Evolutionary conservation across 352 stramenopile species (phyloP), one percentile per base, ranked within the genome.

Genomic region (Phytophthora tubulina): DNA sequence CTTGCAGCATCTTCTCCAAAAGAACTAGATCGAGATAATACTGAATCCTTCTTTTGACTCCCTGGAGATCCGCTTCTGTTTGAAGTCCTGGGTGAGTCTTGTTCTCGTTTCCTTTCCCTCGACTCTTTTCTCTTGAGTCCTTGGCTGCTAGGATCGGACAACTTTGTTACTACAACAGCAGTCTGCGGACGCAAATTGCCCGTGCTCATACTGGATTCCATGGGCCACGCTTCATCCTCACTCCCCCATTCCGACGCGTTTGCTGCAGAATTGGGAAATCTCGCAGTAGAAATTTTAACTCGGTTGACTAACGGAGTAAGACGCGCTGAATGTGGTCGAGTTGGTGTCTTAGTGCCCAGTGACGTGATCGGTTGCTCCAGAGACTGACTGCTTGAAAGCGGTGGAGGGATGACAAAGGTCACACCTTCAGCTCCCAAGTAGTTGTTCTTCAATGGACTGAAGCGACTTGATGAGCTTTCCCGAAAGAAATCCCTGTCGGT

Each of bases 331-430:
- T 78, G 64, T 1, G 79, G 76, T 2, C 75, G 70, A 8, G 70
- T 64, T n/a, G 73, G 55, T 2, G 74, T 68, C 46, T 84, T 86
- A 15, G 39, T 65, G 10, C 54, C 69, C 36, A 55, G 33, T 2
- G 67, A 70, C 27, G 50, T 53, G 46, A 46, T 67, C 49, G 31
- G 63, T 61, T 75, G 63, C 35, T 72, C 74, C 38, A 69, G 38
- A 15, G 71, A 72, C 7, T 75, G 71, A 36, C 64, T 54, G 59
- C 31, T 80, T 21, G 81, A 86, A 2, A 89, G 63, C 8, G 83
- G 83, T 0, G 75, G 74, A 31, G 83, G 83, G 36, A 88, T 82
- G n/a, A 89, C 81, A 58, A 90, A 89, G 15, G 72, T 73, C 9
- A 78, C 54, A n/a, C n/a, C 65, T 17, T 86, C 76, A 15, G 44